phyloP scores from a whole-genome alignment of 805 yeast genomes.

The Schizosaccharomyces octosporus region DNA sequence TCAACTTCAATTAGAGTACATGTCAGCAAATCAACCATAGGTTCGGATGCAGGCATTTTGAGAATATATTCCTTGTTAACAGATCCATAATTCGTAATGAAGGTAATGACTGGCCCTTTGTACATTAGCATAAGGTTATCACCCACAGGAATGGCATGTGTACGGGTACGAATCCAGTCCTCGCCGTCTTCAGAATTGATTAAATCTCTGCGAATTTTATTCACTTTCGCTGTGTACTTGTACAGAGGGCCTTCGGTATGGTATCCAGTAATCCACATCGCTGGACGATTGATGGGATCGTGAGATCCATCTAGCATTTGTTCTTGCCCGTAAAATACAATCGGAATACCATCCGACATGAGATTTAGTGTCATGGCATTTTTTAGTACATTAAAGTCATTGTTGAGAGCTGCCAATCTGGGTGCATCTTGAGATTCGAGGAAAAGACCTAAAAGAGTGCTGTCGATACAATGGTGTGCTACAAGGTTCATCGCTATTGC shows the following conservation, averaged over 20 bases:
- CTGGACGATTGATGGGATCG: conserved; percentile 5
- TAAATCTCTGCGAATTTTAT: background rate
- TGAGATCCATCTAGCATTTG: conserved; percentile 3
- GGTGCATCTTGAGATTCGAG: conserved; percentile 5
- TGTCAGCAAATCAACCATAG: background rate
- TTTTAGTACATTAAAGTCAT: background rate
- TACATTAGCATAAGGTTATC: background rate
- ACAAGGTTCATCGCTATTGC: background rate
- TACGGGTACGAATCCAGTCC: background rate
- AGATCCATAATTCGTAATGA: background rate
- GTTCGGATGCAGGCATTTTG: background rate
- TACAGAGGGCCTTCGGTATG: conserved; percentile 1
- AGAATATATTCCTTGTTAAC: background rate
- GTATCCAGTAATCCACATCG: conserved; percentile 3
- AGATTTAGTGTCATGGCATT: conserved; percentile 2
- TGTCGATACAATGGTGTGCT: background rate
- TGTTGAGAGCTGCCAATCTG: conserved; percentile 2
- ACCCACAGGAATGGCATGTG: background rate
- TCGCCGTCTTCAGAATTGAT: background rate
- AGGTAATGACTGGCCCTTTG: background rate
- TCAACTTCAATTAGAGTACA: background rate
- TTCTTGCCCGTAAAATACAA: conserved; percentile 4
- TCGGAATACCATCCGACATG: conserved; percentile 4
- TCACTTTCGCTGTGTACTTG: background rate
- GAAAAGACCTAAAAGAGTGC: conserved; percentile 1